A percentile compares a stretch with the other conserved stretches of the same genome.
These are phyloP conservation scores for Luvunga scandens DNA, from an alignment of 345 rosid genomes.

Conservation along the genomic window DNA sequence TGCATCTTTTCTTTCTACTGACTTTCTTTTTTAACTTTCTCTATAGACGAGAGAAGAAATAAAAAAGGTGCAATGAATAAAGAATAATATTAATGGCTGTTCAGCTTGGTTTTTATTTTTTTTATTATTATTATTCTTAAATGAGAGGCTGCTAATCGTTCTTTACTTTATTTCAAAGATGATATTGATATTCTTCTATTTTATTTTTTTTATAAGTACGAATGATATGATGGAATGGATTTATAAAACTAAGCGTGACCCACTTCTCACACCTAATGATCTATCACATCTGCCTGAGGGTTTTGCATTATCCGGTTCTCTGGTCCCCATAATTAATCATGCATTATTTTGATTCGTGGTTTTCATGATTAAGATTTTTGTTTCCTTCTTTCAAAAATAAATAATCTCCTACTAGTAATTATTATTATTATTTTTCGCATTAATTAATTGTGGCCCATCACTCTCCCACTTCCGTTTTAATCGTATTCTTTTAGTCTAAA, in stretches of 20 bases:
- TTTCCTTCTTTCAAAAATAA: not conserved
- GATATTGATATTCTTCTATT: not conserved
- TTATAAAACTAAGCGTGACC: constrained; percentile 15
- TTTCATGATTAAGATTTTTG: not conserved
- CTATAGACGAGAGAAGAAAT: not conserved
- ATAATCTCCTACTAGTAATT: not conserved
- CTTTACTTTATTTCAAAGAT: not conserved
- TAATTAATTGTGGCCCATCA: too few relatives aligned
- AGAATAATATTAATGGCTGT: not conserved
- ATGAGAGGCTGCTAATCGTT: not conserved
- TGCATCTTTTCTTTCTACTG: constrained; percentile 14
- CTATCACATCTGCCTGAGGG: not conserved
- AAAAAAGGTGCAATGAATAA: not conserved
- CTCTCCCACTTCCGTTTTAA: too few relatives aligned
- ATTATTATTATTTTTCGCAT: too few relatives aligned
- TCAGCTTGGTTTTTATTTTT: not conserved
- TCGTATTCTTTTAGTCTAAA: too few relatives aligned
- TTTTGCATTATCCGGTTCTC: constrained; percentile 13
- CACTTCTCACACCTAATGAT: constrained; percentile 2
- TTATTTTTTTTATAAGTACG: not conserved
- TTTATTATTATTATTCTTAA: not conserved
- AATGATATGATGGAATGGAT: constrained; percentile 1
- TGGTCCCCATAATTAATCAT: not conserved
- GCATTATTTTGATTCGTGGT: not conserved
- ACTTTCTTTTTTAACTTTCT: not conserved